A percentile compares a stretch with the other conserved stretches of the same genome.
phyloP scores from a whole-genome alignment of 345 rosid species.

The Aquilaria malaccensis region DNA sequence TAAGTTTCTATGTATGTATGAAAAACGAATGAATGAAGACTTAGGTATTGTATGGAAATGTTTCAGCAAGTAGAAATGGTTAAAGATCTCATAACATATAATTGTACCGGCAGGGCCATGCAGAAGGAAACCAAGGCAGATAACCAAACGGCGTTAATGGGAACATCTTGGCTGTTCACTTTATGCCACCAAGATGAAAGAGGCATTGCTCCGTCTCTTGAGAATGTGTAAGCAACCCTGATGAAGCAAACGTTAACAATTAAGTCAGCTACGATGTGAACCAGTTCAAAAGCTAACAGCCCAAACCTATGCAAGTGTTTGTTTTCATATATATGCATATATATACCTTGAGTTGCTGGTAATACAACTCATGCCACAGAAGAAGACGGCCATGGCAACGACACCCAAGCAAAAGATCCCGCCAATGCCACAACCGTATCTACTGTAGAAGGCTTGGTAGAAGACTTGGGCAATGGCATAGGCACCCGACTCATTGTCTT shows the following conservation, averaged over 20 bases:
- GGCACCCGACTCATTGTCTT: conserved; percentile 76
- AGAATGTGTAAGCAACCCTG: not conserved
- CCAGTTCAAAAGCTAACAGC: not conserved
- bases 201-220: too few species aligned
- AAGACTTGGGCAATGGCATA: conserved; percentile 89
- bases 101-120: too few species aligned
- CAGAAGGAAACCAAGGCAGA: too few species aligned
- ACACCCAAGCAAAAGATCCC: conserved; percentile 87
- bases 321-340: not conserved
- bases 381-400: conserved; percentile 77
- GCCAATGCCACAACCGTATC: conserved; percentile 82
- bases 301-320: not conserved
- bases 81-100: too few species aligned
- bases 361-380: conserved; percentile 96
- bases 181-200: too few species aligned
- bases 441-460: conserved; percentile 67
- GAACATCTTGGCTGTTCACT: too few species aligned
- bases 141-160: too few species aligned
- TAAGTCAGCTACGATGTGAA: not conserved
- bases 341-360: conserved; percentile 22
- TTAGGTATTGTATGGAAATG: too few species aligned
- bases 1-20: too few species aligned
- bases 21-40: too few species aligned
- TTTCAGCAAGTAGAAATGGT: too few species aligned
- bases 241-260: not conserved